A percentile compares a stretch with the other conserved stretches of the same genome.
Evolutionary conservation across 2,329 filamentous ascomycete species (phyloP).

Genomic region (Ophiostoma australiae): DNA sequence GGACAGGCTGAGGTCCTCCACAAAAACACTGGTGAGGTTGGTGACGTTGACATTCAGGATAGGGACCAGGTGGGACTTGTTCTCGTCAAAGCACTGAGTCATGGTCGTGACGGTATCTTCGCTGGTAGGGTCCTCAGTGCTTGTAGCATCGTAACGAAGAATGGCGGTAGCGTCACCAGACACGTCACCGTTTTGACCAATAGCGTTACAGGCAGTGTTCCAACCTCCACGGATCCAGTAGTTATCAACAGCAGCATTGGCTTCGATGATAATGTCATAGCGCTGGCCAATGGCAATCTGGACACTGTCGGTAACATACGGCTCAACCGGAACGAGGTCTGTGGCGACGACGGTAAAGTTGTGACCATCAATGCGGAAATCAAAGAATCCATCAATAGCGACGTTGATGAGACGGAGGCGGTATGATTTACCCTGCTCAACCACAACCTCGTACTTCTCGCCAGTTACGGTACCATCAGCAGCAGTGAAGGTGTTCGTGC

Average conservation of each 20-base stretch:
- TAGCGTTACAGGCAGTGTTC: slow-evolving; percentile 29
- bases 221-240: slow-evolving; percentile 27
- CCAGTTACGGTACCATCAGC: slow-evolving; percentile 40
- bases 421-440: slow-evolving; percentile 43
- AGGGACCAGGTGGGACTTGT: slow-evolving; percentile 16
- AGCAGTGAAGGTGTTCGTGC: slow-evolving; percentile 49
- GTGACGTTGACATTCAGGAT: slow-evolving; percentile 38
- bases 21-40: slow-evolving; percentile 24
- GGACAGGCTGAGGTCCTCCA: not conserved
- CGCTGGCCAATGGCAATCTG: slow-evolving; percentile 45
- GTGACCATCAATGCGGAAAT: slow-evolving; percentile 50
- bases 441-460: slow-evolving; percentile 40
- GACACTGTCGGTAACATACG: slow-evolving; percentile 46
- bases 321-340: slow-evolving; percentile 50
- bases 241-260: slow-evolving; percentile 34
- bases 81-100: slow-evolving; percentile 9
- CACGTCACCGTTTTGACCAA: slow-evolving; percentile 26
- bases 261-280: slow-evolving; percentile 46
- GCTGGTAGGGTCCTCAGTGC: slow-evolving; percentile 32
- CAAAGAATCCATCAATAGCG: slow-evolving; percentile 45
- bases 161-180: slow-evolving; percentile 35
- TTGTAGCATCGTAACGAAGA: slow-evolving; percentile 37
- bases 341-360: slow-evolving; percentile 49
- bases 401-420: slow-evolving; percentile 47
- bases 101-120: slow-evolving; percentile 31